Base-by-base conservation (phyloP, 352 stramenopile species). In the Pythium rhizo-oryzae region DNA sequence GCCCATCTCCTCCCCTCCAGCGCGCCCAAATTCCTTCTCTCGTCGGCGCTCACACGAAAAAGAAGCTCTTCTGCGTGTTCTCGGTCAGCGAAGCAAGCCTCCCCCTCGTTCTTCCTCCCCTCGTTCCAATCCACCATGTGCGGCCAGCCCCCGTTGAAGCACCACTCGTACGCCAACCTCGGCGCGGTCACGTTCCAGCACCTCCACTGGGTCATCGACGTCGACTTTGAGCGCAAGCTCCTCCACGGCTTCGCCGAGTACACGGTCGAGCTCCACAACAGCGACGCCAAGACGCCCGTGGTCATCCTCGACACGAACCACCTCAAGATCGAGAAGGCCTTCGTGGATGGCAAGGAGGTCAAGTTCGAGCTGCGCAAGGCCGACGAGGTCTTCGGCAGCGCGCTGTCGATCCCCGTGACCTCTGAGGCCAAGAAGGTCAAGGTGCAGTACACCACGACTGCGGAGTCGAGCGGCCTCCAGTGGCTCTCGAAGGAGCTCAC, bases 401-500 rank as follows among this genome's bases (percentile, higher is more conserved):
- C 77, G 52, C 79, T 66, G 6, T 41, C 37, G 49, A 46, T 66
- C 15, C 59, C 59, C 21, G 50, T 66, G 33, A 16, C 7, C 84
- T 59, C 87, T 71, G 64, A 76, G 13, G 63, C 74, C 8, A 84
- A 78, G 21, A 85, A 85, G 44, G 71, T 98, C 13, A 74, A 71
- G 2, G 89, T 98, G 59, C 49, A 84, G 25, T 98, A 98, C 74
- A 46, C 59, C 12, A 66, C 59, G 59, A 66, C 59, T 7, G 59
- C 49, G 35, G 59, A 23, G 0, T 66, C 59, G 4, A 59, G 47
- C 49, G 59, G 59, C 16, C 59, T 66, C 4, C 59, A 66, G 39
- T 68, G 61, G 70, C 85, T 99, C 15, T 77, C 79, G 8, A 96
- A 97, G 50, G 82, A 92, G 62, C 96, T 98, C 72, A 99, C 97